Evolutionary conservation across 768 basidiomycete genomes (phyloP).

Genomic region (Leccinum rimulosum): DNA sequence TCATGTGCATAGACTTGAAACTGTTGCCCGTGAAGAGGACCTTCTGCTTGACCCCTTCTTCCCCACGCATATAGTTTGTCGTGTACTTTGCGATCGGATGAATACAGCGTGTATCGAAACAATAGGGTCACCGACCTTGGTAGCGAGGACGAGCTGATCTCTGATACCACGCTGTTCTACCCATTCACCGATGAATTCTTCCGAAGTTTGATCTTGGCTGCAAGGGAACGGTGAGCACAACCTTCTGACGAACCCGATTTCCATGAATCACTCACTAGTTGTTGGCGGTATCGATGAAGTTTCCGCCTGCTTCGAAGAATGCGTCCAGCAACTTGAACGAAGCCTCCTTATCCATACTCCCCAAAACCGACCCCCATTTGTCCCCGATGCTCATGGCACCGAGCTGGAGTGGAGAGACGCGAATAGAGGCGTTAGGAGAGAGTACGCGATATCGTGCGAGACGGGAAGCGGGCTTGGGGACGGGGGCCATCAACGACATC

Average conservation of each 20-base stretch:
- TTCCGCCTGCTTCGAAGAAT: slow-evolving; percentile 44
- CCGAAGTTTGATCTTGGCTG: slow-evolving; percentile 40
- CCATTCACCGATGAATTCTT: slow-evolving; percentile 51
- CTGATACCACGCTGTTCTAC: slow-evolving; percentile 38
- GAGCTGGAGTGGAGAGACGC: slow-evolving; percentile 48
- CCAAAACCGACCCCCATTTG: slow-evolving; percentile 38
- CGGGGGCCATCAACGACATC: slow-evolving; percentile 6
- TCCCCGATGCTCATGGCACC: slow-evolving; percentile 51
- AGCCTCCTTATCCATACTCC: slow-evolving; percentile 42
- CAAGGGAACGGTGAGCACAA: background rate
- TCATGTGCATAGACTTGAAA: slow-evolving; percentile 41
- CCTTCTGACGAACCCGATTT: background rate
- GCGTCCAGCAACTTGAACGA: slow-evolving; percentile 47
- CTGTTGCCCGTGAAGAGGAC: slow-evolving; percentile 48
- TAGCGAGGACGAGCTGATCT: slow-evolving; percentile 45
- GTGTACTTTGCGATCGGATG: slow-evolving; percentile 19
- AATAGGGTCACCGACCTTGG: slow-evolving; percentile 28
- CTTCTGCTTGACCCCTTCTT: slow-evolving; percentile 28
- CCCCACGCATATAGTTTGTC: slow-evolving; percentile 16
- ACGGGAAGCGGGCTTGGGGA: slow-evolving; percentile 29
- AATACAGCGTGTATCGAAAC: background rate
- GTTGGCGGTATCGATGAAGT: slow-evolving; percentile 49
- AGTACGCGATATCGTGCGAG: slow-evolving; percentile 40
- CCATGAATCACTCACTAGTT: slow-evolving; percentile 33
- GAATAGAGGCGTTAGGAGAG: slow-evolving; percentile 40